Percentiles rank a stretch among this genome's conserved stretches.
These are phyloP conservation scores for Paramyrothecium roridum DNA, from an alignment of 2,329 filamentous ascomycete genomes.

Conservation along the genomic window DNA sequence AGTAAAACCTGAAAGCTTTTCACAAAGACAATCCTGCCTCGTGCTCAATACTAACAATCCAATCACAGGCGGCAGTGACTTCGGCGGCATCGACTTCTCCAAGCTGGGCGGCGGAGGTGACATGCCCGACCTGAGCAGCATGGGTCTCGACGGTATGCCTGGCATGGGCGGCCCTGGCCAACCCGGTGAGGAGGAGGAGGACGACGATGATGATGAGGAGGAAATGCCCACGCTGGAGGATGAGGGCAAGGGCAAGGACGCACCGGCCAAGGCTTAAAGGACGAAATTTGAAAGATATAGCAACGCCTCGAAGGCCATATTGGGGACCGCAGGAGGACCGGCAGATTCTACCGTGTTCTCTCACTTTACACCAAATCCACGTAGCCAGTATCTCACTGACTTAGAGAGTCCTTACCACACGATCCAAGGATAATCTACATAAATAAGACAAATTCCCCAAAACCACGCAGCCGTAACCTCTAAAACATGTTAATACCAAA, in stretches of 20 bases:
- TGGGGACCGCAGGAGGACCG: background rate
- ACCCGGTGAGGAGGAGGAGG: slow-evolving; percentile 42
- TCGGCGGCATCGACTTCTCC: slow-evolving; percentile 89
- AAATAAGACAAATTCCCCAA: no score
- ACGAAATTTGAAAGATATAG: slow-evolving; percentile 17
- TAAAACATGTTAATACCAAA: no score
- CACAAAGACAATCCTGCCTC: background rate
- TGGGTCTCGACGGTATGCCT: slow-evolving; percentile 51
- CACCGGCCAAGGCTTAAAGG: slow-evolving; percentile 22
- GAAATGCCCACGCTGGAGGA: slow-evolving; percentile 80
- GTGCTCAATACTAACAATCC: slow-evolving; percentile 2
- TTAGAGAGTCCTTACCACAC: background rate
- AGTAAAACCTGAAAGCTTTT: no score
- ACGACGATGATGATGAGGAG: slow-evolving; percentile 61
- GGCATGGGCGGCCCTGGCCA: slow-evolving; percentile 55
- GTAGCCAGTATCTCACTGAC: background rate
- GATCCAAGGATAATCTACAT: background rate
- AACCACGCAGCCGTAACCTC: no score
- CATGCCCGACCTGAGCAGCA: slow-evolving; percentile 29
- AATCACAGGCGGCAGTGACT: slow-evolving; percentile 53
- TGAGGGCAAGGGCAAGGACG: slow-evolving; percentile 42
- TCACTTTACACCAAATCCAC: background rate
- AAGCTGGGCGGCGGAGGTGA: slow-evolving; percentile 68
- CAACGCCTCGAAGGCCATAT: background rate
- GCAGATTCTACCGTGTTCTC: background rate